Evolutionary conservation across 2,329 filamentous ascomycete genomes (phyloP), one percentile per base, ranked within the genome.

Genomic region (Thelonectria rubi): DNA sequence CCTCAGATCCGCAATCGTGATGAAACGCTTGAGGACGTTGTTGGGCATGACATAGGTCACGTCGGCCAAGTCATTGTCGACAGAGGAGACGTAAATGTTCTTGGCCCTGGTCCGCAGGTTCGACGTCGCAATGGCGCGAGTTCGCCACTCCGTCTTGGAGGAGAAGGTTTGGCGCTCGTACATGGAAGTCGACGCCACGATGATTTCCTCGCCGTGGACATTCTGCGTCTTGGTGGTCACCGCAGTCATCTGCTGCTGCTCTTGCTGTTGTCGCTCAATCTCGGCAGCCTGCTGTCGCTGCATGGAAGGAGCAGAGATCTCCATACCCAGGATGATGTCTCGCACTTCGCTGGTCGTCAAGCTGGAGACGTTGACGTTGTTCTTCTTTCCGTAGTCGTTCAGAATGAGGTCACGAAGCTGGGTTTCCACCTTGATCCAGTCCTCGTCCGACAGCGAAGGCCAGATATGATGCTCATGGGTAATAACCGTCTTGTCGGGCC

Each of bases 381-480:
- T 99, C 86, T 99, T 99, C 87, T 98, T 99, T 75, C 95, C 95
- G 75, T 99, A 99, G 76, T 99, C 95, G 69, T 98, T 97, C 69
- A 99, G 76, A 72, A 99, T 99, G 67, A 99, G 82, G 82, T 99
- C 95, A 76, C 95, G 90, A 43, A 99, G 83, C 75, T 97, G 92
- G 47, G 93, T 93, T 83, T 99, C 95, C n/a, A 99, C 93, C 86
- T 97, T 97, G 79, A 99, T 95, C 95, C 95, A 99, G 65, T 97
- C 94, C 71, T 99, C 95, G 67, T 99, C 95, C 0, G 92, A 90
- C 57, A 99, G 81, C 0, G 93, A 90, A 1, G 95, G 95, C 95
- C 95, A 99, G 75, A 99, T 99, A 77, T 99, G 95, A 80, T 99
- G 95, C 74, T 98, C 94, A 71, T 98, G 93, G 0, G 95, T 99